These are phyloP conservation scores for Naumovozyma castellii DNA, from an alignment of 805 yeast species.

Conservation along the genomic window DNA sequence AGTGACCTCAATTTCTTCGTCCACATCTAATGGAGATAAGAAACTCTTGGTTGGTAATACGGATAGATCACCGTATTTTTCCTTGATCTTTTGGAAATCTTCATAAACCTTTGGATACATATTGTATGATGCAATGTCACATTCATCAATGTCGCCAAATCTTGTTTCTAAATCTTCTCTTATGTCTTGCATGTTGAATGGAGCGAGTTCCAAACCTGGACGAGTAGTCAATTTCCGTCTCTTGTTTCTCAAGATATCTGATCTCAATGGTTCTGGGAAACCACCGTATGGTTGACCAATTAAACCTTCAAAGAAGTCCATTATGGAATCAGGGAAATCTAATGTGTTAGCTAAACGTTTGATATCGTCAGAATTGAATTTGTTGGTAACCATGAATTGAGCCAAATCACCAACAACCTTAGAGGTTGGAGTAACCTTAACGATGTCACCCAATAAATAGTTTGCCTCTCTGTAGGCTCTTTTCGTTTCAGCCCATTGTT, in stretches of 20 bases:
- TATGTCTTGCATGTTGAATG: constrained; percentile 67
- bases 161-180: constrained; percentile 65
- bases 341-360: constrained; percentile 75
- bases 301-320: constrained; percentile 97
- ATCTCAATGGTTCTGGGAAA: constrained; percentile 97
- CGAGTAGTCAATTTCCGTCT: constrained; percentile 81
- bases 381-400: constrained; percentile 98
- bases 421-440: constrained; percentile 98
- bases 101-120: constrained; percentile 98
- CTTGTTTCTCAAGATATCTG: constrained; percentile 83
- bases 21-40: constrained; percentile 76
- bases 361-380: constrained; percentile 77
- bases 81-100: constrained; percentile 63
- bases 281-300: constrained; percentile 99
- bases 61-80: constrained; percentile 83
- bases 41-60: constrained; percentile 89
- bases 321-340: constrained; percentile 97
- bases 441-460: constrained; percentile 85
- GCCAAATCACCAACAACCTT: constrained; percentile 99
- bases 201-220: constrained; percentile 86
- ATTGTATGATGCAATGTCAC: constrained; percentile 88
- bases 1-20: constrained; percentile 80
- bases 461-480: constrained; percentile 89
- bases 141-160: constrained; percentile 73
- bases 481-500: constrained; percentile 94